Evolutionary conservation across 768 basidiomycete species (phyloP), one percentile per base, ranked within the genome.

Genomic region (Trichaptum fuscoviolaceum): DNA sequence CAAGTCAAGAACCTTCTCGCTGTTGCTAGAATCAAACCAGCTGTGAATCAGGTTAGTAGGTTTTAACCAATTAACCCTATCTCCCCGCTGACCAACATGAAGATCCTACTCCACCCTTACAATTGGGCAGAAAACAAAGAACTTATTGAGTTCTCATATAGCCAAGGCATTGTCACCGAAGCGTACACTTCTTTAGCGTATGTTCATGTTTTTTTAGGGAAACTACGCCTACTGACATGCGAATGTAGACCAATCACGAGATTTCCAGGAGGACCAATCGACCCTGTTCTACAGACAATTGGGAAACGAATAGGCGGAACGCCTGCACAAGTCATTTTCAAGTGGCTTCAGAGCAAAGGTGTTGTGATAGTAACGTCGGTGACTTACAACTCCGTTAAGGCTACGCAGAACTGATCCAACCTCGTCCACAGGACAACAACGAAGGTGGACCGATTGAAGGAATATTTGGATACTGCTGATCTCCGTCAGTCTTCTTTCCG

Each of bases 81-180:
- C 15, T 15, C 10, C 59, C 15, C 57, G n/a, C 8, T 61, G 23
- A 61, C 23, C 58, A 27, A 58, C 5, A 65, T 52, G 42, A 65
- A 91, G 87, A 87, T 92, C 62, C 81, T 82, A 67, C 77, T 91
- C 36, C 87, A 91, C 72, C 89, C 91, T 12, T 92, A 90, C 73
- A 84, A 90, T 63, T 88, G 86, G 79, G 82, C 84, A 34, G 79
- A 83, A n/a, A 83, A 83, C 58, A 82, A 85, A 67, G 82, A 82
- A 3, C 78, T 89, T 42, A 77, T 90, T 64, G 80, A 83, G 52
- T 84, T 83, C 66, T 78, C 83, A 68, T 75, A 79, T 34, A 79
- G 86, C 69, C 80, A 87, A 65, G 84, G 84, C 20, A 89, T 92
- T 69, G 80, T 84, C 5, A 80, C 80, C 42, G 87, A 87, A 66